Evolutionary conservation across 1,139 yeast species (phyloP).

Genomic region (Suhomyces bribrorum): DNA sequence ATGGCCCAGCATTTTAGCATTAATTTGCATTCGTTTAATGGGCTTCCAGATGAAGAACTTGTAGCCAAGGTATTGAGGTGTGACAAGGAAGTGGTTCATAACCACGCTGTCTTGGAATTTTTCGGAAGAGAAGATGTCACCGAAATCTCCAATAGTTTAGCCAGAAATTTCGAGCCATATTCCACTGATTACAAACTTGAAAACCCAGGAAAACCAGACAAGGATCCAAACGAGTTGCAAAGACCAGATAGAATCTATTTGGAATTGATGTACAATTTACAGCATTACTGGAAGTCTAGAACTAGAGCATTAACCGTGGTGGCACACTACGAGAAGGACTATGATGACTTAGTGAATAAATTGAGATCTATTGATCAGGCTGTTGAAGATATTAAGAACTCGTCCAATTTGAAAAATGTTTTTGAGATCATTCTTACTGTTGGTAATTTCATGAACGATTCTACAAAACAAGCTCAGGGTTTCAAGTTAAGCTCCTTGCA

Average conservation of each 20-base stretch:
- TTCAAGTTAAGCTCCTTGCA: constrained; percentile 75
- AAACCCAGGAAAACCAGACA: constrained; percentile 56
- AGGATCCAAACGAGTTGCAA: constrained; percentile 72
- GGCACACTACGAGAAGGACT: constrained; percentile 66
- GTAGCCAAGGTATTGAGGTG: constrained; percentile 61
- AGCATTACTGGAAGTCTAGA: constrained; percentile 80
- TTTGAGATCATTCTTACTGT: constrained; percentile 78
- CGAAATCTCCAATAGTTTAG: constrained; percentile 63
- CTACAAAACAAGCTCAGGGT: constrained; percentile 78
- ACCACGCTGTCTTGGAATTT: constrained; percentile 69
- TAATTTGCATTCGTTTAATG: constrained; percentile 63
- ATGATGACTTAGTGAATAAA: constrained; percentile 62
- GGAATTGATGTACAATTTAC: constrained; percentile 72
- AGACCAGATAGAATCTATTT: constrained; percentile 75
- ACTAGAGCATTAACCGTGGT: constrained; percentile 67
- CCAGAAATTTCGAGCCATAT: constrained; percentile 69
- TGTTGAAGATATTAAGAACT: constrained; percentile 57
- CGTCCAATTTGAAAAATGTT: constrained; percentile 60
- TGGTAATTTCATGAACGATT: constrained; percentile 83
- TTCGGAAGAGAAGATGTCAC: constrained; percentile 67
- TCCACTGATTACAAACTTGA: constrained; percentile 48
- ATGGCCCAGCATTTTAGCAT: constrained; percentile 79
- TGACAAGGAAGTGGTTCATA: constrained; percentile 56
- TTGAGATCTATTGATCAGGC: constrained; percentile 65
- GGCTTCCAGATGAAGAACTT: constrained; percentile 55